phyloP scores from a whole-genome alignment of 306 rosid genomes.

The Morella rubra region DNA sequence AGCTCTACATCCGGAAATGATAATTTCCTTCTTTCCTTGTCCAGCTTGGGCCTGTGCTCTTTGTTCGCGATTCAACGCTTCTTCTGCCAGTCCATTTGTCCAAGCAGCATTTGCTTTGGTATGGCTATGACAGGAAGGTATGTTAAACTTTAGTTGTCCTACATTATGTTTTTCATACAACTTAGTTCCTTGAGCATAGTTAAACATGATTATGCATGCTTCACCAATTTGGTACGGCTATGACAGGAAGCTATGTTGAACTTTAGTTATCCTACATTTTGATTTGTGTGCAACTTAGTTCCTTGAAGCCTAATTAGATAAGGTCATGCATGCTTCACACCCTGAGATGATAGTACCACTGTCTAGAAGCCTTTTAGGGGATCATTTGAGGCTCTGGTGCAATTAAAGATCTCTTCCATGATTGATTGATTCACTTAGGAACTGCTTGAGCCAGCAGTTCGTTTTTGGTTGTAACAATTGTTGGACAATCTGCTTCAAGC shows the following conservation, averaged over 20 bases:
- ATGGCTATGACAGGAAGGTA: constrained; percentile 98
- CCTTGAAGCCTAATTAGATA: too few species aligned
- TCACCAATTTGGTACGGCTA: neutral
- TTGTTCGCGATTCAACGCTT: constrained; percentile 89
- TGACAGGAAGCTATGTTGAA: too few species aligned
- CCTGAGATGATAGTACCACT: too few species aligned
- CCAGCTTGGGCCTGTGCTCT: constrained; percentile 94
- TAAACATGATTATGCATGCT: neutral
- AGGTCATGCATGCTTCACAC: too few species aligned
- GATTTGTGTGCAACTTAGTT: too few species aligned
- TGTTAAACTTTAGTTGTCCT: constrained; percentile 20
- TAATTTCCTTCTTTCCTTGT: constrained; percentile 82
- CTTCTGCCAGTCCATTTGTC: constrained; percentile 94
- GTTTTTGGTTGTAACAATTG: neutral
- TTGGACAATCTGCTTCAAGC: neutral
- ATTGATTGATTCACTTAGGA: neutral
- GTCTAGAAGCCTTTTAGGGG: too few species aligned
- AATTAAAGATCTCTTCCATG: too few species aligned
- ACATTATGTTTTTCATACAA: neutral
- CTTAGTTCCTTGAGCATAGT: neutral
- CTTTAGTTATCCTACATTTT: too few species aligned
- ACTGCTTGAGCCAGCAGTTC: neutral
- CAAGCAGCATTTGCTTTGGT: constrained; percentile 96
- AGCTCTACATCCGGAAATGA: constrained; percentile 73
- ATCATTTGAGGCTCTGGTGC: too few species aligned